Conservation (phyloP, 345 rosid genomes). For the Ricinus communis region DNA sequence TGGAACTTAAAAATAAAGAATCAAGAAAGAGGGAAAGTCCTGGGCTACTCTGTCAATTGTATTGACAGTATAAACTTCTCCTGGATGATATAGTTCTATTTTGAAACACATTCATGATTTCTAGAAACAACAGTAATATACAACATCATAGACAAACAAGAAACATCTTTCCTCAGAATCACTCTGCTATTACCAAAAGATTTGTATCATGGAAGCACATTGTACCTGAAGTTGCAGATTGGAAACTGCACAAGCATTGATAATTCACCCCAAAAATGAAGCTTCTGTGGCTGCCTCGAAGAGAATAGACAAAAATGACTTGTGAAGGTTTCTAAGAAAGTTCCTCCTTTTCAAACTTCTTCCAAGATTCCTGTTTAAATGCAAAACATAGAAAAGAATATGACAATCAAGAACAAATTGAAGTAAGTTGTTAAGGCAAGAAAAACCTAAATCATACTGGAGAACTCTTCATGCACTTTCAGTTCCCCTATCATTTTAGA, state of each 20-base stretch:
- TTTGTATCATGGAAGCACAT: background rate
- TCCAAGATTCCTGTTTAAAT: conserved; percentile 58
- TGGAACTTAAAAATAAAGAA: background rate
- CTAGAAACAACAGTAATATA: background rate
- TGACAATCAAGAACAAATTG: background rate
- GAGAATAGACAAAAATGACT: background rate
- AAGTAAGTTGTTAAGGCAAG: too few relatives aligned
- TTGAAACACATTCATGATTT: background rate
- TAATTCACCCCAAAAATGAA: background rate
- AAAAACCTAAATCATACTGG: too few relatives aligned
- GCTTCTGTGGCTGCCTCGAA: background rate
- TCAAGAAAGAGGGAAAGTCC: background rate
- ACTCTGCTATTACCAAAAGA: background rate
- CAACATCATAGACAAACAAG: conserved; percentile 9
- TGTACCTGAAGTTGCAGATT: background rate
- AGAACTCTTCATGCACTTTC: too few relatives aligned
- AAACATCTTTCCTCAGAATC: background rate
- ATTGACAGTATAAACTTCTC: conserved; percentile 1
- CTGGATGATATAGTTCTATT: background rate
- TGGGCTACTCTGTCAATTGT: background rate
- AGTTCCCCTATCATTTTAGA: too few relatives aligned
- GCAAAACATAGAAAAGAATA: conserved; percentile 11
- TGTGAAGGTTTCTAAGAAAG: conserved; percentile 32
- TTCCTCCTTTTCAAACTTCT: conserved; percentile 57
- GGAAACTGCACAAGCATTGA: background rate